phyloP scores from a whole-genome alignment of 768 basidiomycete genomes.

The Trametes maxima region DNA sequence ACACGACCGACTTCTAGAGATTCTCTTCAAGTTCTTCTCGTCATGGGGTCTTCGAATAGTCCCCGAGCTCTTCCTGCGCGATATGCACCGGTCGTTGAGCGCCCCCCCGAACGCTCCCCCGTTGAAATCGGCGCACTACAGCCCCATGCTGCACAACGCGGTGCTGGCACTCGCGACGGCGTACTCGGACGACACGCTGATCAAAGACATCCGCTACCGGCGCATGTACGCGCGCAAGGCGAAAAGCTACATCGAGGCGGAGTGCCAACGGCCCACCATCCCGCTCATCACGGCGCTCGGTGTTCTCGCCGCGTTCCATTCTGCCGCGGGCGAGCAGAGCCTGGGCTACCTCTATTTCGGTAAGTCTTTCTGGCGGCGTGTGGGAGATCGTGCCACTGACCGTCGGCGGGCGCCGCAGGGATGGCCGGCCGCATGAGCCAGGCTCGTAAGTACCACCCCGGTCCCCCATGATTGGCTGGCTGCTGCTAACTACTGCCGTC shows the following conservation, averaged over 20 bases:
- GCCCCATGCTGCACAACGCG: slow-evolving; percentile 73
- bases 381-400: background rate
- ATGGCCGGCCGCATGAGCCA: slow-evolving; percentile 62
- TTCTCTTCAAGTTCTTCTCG: slow-evolving; percentile 44
- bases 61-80: slow-evolving; percentile 43
- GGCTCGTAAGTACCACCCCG: slow-evolving; percentile 48
- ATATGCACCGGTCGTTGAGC: slow-evolving; percentile 43
- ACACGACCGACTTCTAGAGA: slow-evolving; percentile 38
- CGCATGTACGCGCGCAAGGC: slow-evolving; percentile 40
- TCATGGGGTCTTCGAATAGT: slow-evolving; percentile 44
- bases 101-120: slow-evolving; percentile 28
- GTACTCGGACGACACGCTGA: slow-evolving; percentile 40
- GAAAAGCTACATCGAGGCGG: slow-evolving; percentile 41
- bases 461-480: background rate
- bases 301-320: slow-evolving; percentile 43
- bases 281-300: slow-evolving; percentile 44
- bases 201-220: slow-evolving; percentile 35
- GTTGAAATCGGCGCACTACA: slow-evolving; percentile 60
- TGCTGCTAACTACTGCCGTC: background rate
- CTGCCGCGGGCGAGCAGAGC: slow-evolving; percentile 42
- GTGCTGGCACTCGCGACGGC: slow-evolving; percentile 49
- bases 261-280: slow-evolving; percentile 44
- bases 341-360: slow-evolving; percentile 49
- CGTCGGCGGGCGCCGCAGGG: slow-evolving; percentile 35
- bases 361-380: slow-evolving; percentile 8